Percentiles rank a stretch among this genome's conserved stretches.
phyloP scores from a whole-genome alignment of 805 yeast species.

The Kuraishia cidri region DNA sequence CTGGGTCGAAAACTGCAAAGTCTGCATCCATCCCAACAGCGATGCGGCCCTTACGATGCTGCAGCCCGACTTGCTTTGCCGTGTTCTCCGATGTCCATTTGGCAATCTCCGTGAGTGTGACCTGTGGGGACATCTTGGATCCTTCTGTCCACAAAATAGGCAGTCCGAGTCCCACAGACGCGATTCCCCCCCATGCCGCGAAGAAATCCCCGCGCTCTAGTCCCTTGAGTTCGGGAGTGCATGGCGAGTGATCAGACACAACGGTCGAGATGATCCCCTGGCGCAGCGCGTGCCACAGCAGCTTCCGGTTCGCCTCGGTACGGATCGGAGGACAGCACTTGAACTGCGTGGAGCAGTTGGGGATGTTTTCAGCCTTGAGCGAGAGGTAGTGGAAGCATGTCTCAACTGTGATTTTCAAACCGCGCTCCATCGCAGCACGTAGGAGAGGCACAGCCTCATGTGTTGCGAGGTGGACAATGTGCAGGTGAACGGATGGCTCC shows the following conservation, averaged over 20 bases:
- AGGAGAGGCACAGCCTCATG: slow-evolving; percentile 74
- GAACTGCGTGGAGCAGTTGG: slow-evolving; percentile 71
- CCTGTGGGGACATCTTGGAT: slow-evolving; percentile 37
- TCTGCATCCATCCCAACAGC: slow-evolving; percentile 82
- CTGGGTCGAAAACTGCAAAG: slow-evolving; percentile 72
- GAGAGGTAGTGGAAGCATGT: slow-evolving; percentile 92
- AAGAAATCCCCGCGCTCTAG: slow-evolving; percentile 80
- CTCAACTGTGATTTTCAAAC: slow-evolving; percentile 71
- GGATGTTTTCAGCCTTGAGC: slow-evolving; percentile 68
- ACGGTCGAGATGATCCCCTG: slow-evolving; percentile 67
- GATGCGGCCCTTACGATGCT: slow-evolving; percentile 64
- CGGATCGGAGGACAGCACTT: slow-evolving; percentile 97
- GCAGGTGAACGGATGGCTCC: slow-evolving; percentile 60
- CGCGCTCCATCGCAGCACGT: slow-evolving; percentile 47
- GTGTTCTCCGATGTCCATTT: slow-evolving; percentile 81
- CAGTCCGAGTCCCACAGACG: slow-evolving; percentile 87
- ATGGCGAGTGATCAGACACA: slow-evolving; percentile 94
- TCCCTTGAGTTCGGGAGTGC: slow-evolving; percentile 86
- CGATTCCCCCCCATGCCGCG: slow-evolving; percentile 94
- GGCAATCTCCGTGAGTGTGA: slow-evolving; percentile 52
- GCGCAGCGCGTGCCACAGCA: slow-evolving; percentile 72
- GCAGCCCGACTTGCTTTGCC: slow-evolving; percentile 75
- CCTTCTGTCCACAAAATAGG: slow-evolving; percentile 78
- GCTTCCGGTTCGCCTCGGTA: slow-evolving; percentile 56
- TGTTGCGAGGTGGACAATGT: slow-evolving; percentile 87